phyloP scores from a whole-genome alignment of 331 rosid species.

The Quercus tomentella region DNA sequence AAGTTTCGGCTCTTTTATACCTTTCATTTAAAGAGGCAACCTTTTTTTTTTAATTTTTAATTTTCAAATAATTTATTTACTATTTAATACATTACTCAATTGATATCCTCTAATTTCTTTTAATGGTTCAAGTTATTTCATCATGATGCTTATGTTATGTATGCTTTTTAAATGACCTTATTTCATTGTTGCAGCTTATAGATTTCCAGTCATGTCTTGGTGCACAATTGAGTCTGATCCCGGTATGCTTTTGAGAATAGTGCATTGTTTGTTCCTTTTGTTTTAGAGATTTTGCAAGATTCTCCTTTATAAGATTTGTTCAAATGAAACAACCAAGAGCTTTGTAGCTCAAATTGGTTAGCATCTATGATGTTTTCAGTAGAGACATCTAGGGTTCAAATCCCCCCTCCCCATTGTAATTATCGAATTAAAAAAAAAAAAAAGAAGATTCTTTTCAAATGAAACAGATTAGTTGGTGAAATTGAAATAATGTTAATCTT shows the following conservation, averaged over 20 bases:
- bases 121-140: background rate
- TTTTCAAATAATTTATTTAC: background rate
- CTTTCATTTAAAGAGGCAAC: too few relatives aligned
- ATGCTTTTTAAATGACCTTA: too few relatives aligned
- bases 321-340: background rate
- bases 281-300: background rate
- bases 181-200: conserved; percentile 17
- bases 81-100: background rate
- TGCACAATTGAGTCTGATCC: conserved; percentile 71
- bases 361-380: too few relatives aligned
- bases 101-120: background rate
- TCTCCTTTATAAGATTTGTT: background rate
- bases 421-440: too few relatives aligned
- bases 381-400: too few relatives aligned
- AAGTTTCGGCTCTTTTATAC: too few relatives aligned
- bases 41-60: too few relatives aligned
- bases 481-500: too few relatives aligned
- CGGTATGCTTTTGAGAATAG: conserved; percentile 22
- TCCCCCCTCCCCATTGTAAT: too few relatives aligned
- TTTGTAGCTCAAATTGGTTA: background rate
- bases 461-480: background rate
- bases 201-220: conserved; percentile 49
- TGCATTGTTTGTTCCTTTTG: background rate
- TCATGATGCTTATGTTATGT: background rate
- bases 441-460: background rate